A percentile compares a stretch with the other conserved stretches of the same genome.
Conservation (phyloP, 306 rosid genomes). For the Mimosa bimucronata region DNA sequence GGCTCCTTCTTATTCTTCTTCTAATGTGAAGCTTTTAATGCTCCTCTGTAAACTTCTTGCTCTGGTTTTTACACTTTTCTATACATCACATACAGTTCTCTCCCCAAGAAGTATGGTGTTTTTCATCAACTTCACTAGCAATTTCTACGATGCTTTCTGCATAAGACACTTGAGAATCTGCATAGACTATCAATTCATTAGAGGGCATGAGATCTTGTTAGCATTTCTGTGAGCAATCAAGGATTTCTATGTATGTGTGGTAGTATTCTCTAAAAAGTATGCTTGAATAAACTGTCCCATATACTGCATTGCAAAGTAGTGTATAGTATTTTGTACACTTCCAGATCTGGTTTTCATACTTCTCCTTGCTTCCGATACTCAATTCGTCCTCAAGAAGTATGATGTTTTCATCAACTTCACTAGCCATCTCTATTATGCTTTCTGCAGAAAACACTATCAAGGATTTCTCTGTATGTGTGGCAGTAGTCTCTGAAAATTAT, state of each 20-base stretch:
- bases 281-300: too few species aligned
- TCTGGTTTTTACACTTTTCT: neutral
- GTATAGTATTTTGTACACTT: too few species aligned
- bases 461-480: too few species aligned
- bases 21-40: neutral
- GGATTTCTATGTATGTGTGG: too few species aligned
- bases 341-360: neutral
- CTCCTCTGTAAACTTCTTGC: neutral
- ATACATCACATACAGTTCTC: neutral
- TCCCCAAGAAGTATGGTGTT: neutral
- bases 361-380: neutral
- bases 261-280: too few species aligned
- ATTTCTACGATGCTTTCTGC: neutral
- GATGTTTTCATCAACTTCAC: neutral
- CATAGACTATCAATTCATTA: neutral
- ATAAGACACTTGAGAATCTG: neutral
- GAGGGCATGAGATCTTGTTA: neutral
- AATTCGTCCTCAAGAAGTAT: neutral
- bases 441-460: neutral
- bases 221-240: too few species aligned
- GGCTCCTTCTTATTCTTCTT: neutral
- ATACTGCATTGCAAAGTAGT: too few species aligned
- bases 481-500: too few species aligned
- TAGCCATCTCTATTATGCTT: neutral
- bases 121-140: neutral